phyloP scores from a whole-genome alignment of 1,284 basidiomycete species.

The Ceratobasidium sp. region DNA sequence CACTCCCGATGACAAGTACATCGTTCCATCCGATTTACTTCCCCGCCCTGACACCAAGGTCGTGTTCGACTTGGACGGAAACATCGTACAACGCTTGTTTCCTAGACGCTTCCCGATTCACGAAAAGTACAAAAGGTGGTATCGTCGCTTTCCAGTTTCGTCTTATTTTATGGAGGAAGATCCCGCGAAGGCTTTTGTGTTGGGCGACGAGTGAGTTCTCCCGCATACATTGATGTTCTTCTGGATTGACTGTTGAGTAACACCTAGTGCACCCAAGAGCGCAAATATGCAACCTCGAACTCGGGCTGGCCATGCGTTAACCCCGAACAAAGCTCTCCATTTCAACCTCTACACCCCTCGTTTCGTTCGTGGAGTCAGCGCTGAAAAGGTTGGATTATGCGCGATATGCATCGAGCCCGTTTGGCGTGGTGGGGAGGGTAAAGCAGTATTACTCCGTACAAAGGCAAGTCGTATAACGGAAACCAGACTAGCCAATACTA shows the following conservation, averaged over 20 bases:
- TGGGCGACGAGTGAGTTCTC: slow-evolving; percentile 13
- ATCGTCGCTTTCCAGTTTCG: slow-evolving; percentile 44
- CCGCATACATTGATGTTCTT: background rate
- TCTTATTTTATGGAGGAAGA: slow-evolving; percentile 38
- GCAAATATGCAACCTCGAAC: slow-evolving; percentile 7
- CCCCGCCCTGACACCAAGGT: slow-evolving; percentile 4
- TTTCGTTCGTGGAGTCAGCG: slow-evolving; percentile 77
- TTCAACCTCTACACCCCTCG: slow-evolving; percentile 81
- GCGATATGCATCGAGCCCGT: slow-evolving; percentile 77
- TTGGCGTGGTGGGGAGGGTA: slow-evolving; percentile 73
- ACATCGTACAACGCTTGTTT: slow-evolving; percentile 22
- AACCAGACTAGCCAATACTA: background rate
- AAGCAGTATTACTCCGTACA: slow-evolving; percentile 77
- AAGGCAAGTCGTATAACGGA: slow-evolving; percentile 63
- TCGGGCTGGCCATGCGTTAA: background rate
- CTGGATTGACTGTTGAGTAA: background rate
- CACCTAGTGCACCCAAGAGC: slow-evolving; percentile 1
- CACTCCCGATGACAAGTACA: background rate
- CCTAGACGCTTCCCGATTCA: slow-evolving; percentile 28
- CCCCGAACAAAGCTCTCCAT: slow-evolving; percentile 22
- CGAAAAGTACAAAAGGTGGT: slow-evolving; percentile 18
- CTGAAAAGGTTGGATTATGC: slow-evolving; percentile 79
- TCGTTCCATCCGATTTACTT: slow-evolving; percentile 15
- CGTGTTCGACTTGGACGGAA: slow-evolving; percentile 7
- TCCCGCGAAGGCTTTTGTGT: slow-evolving; percentile 9